Base-by-base conservation (phyloP, 2,329 filamentous ascomycete genomes). In the Fusarium circinatum region DNA sequence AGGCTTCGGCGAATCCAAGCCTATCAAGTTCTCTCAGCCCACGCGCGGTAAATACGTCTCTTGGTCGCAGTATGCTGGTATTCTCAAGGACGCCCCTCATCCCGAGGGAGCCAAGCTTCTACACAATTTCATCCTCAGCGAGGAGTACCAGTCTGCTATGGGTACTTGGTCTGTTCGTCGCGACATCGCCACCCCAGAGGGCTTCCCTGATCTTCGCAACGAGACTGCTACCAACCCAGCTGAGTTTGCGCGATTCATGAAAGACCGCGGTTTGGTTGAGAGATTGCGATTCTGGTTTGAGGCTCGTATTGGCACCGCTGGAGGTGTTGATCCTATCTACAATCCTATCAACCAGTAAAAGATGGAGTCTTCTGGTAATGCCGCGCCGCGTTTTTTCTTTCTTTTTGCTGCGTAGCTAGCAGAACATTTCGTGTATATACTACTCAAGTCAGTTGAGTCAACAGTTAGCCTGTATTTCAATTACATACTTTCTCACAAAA, bases 21-120 rank as follows among this genome's bases (percentile, higher is more conserved):
- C 72, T 10, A 18, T 82, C 34, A 79, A 78, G 28, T 62, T 77
- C 39, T 68, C 79, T 0, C 74, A 81, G 18, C 84, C 85, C 2
- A 80, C 72, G 18, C 69, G 82, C n/a, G 85, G 80, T 12, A 69
- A 81, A 52, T 87, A 84, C 66, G 83, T 86, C 12, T 81, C 81
- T 8, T 89, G 87, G 87, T 71, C 85, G 1, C 87, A 89, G 71
- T 82, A 78, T 0, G 85, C 79, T 4, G 87, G 82, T 3, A 89
- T 89, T 9, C 59, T 65, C 22, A 72, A 72, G 49, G 69, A 72
- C 14, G 64, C 70, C 3, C 70, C 70, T 17, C 70, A 72, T 3
- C 70, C 69, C 1, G 70, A 72, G 17, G 70, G 70, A 51, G 70
- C 69, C 18, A 72, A 72, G 36, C 55, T 72, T 15, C 64, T 72